These are phyloP conservation scores for Trichoderma hamatum DNA, from an alignment of 2,329 filamentous ascomycete genomes.

Conservation along the genomic window DNA sequence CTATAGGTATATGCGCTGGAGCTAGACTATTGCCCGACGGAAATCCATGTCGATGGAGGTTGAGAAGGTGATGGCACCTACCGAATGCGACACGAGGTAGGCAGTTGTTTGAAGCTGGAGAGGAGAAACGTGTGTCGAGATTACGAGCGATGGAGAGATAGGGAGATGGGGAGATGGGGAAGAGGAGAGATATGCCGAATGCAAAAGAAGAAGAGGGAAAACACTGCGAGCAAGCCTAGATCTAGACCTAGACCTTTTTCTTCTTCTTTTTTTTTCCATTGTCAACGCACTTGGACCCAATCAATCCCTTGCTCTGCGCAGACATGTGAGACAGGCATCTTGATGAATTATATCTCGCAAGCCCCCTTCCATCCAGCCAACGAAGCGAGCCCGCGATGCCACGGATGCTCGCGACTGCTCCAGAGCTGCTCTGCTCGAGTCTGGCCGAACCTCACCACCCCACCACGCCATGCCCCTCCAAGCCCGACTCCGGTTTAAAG, in stretches of 20 bases:
- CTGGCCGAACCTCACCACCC: constrained; percentile 17
- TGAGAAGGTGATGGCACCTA: background rate
- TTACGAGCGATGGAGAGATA: background rate
- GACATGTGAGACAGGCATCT: background rate
- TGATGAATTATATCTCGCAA: constrained; percentile 10
- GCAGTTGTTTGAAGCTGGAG: background rate
- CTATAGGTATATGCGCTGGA: too few species aligned
- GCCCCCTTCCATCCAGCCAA: background rate
- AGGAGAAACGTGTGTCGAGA: background rate
- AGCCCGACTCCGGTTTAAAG: background rate
- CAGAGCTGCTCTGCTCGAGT: constrained; percentile 4
- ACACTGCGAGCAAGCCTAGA: too few species aligned
- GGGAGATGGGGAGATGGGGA: background rate
- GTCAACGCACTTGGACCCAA: background rate
- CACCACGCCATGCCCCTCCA: constrained; percentile 17
- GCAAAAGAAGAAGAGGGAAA: background rate
- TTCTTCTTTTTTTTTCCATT: too few species aligned
- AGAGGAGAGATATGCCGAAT: background rate
- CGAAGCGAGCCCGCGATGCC: constrained; percentile 21
- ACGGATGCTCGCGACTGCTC: constrained; percentile 20
- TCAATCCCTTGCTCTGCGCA: background rate
- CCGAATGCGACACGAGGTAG: background rate
- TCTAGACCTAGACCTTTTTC: background rate
- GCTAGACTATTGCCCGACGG: background rate
- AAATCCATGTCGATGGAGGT: background rate